Base-by-base conservation (phyloP, 768 basidiomycete species). In the Mycena sanguinolenta region DNA sequence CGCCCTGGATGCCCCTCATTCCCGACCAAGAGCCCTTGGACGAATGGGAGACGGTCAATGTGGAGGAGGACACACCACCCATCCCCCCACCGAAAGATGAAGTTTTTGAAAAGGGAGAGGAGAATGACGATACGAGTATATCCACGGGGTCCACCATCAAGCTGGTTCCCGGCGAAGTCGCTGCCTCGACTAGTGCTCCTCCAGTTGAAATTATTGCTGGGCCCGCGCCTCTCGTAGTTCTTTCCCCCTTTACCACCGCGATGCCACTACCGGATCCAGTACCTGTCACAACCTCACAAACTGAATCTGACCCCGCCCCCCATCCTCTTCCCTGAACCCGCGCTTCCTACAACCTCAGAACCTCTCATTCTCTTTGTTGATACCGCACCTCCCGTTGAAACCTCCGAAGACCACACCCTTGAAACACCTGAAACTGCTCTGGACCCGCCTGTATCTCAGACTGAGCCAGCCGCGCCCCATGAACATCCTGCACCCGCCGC, bases 1-100 rank as follows among this genome's bases (percentile, higher is more conserved):
- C 69, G 16, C 69, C 72, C 9, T 63, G 65, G 65, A 70, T 70
- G 65, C 72, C 72, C 0, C 57, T 27, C 23, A 73, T 73, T 25
- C 72, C 69, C 8, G 69, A 73, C 34, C 39, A 38, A 17, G 69
- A 70, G n/a, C 69, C 69, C 2, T 42, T 73, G 23, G 72, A 70
- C 0, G 72, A 73, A 13, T 73, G 72, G 72, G 72, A 73, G 36
- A 73, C 72, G 10, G 65, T 73, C 23, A 34, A 63, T 17, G 59
- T 50, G 2, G 67, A 57, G 38, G 71, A 68, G 30, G 67, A 63
- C 36, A 30, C 58, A 12, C 52, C 52, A 16, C 60, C 68, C 9
- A 17, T 38, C 16, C 52, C 63, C 13, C 58, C 58, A 19, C 59
- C 63, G 10, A 64, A 67, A 38, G 66, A 65, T 8, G 52, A 6